Conservation (phyloP, 2,329 filamentous ascomycete genomes). For the Fusarium longipes region DNA sequence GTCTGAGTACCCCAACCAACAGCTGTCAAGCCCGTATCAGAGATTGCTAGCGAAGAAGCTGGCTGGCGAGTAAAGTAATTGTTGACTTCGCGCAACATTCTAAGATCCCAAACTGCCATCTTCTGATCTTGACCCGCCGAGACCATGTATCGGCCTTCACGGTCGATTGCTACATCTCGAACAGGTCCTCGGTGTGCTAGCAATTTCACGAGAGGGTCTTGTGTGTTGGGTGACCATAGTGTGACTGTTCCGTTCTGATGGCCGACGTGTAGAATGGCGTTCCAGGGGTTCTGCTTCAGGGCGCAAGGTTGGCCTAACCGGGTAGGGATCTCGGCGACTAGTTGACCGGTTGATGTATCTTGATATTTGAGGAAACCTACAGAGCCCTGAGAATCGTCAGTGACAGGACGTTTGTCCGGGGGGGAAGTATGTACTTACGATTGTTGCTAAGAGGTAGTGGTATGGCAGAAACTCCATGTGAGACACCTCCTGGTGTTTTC, state of each 20-base stretch:
- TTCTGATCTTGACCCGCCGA: slow-evolving; percentile 88
- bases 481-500: slow-evolving; percentile 89
- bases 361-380: slow-evolving; percentile 92
- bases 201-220: slow-evolving; percentile 88
- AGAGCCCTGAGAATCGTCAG: slow-evolving; percentile 66
- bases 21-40: slow-evolving; percentile 86
- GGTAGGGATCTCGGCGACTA: slow-evolving; percentile 87
- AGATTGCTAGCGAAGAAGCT: slow-evolving; percentile 85
- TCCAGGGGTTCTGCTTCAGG: slow-evolving; percentile 88
- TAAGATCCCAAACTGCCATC: slow-evolving; percentile 96
- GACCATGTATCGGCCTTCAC: slow-evolving; percentile 95
- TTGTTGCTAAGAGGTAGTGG: slow-evolving; percentile 90
- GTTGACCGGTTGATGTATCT: slow-evolving; percentile 91
- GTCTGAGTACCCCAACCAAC: slow-evolving; percentile 92
- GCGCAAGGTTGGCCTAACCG: slow-evolving; percentile 85
- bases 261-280: slow-evolving; percentile 90
- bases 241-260: slow-evolving; percentile 96
- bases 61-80: slow-evolving; percentile 87
- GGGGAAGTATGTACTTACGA: slow-evolving; percentile 64
- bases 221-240: slow-evolving; percentile 93
- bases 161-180: slow-evolving; percentile 83
- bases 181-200: slow-evolving; percentile 91
- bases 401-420: rapidly evolving
- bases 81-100: slow-evolving; percentile 93
- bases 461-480: slow-evolving; percentile 97